phyloP scores from a whole-genome alignment of 106 monocot genomes.

The Dendrobium chrysotoxum region DNA sequence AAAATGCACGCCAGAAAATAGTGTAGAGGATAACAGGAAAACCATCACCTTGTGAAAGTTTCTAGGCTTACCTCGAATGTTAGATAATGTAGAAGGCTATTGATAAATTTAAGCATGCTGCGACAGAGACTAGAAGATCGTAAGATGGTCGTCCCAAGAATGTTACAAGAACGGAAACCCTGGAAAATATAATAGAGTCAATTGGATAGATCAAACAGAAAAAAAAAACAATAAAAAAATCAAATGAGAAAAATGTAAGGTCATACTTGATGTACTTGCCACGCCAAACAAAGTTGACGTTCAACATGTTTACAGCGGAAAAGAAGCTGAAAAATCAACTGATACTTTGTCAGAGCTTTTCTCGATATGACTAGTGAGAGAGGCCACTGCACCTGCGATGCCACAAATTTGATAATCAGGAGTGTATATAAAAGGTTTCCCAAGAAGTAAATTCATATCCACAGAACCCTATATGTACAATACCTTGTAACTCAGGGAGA shows the following conservation, averaged over 20 bases:
- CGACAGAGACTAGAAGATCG: slow-evolving; percentile 90
- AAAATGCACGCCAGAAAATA: slow-evolving; percentile 1
- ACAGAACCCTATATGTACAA: background rate
- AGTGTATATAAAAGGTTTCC: background rate
- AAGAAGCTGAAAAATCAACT: slow-evolving; percentile 86
- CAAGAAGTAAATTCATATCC: background rate
- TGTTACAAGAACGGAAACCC: slow-evolving; percentile 70
- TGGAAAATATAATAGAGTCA: slow-evolving; percentile 18
- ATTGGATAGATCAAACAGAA: slow-evolving; percentile 2
- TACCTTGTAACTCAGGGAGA: slow-evolving; percentile 85
- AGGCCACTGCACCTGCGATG: slow-evolving; percentile 90
- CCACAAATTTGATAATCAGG: background rate
- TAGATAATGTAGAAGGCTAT: slow-evolving; percentile 93
- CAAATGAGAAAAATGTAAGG: background rate
- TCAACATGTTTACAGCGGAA: slow-evolving; percentile 95
- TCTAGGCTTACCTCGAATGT: slow-evolving; percentile 74
- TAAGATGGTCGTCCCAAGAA: slow-evolving; percentile 60
- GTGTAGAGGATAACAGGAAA: slow-evolving; percentile 1
- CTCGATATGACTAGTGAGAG: slow-evolving; percentile 89
- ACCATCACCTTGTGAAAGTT: background rate
- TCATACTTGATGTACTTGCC: slow-evolving; percentile 97
- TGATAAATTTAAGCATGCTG: slow-evolving; percentile 95
- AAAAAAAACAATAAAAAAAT: slow-evolving; percentile 9
- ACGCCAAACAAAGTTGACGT: slow-evolving; percentile 90
- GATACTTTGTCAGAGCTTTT: slow-evolving; percentile 91